Evolutionary conservation across 805 yeast species (phyloP).

Genomic region (Candida ovalis): DNA sequence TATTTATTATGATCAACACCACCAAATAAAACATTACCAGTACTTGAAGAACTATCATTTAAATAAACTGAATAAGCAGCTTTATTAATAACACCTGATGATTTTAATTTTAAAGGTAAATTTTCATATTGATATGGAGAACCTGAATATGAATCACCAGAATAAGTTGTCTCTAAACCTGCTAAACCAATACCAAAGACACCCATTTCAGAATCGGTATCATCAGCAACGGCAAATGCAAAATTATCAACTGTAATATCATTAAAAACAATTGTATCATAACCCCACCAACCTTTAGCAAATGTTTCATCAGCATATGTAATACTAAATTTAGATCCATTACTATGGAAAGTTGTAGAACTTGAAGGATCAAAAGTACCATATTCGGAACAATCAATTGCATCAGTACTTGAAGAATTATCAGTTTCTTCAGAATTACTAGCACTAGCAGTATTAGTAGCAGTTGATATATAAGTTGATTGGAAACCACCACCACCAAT

Average conservation of each 20-base stretch:
- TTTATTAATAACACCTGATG: conserved; percentile 52
- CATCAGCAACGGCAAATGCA: conserved; percentile 72
- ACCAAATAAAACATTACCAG: conserved; percentile 67
- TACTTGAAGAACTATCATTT: conserved; percentile 36
- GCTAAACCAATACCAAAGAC: conserved; percentile 72
- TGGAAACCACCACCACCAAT: neutral
- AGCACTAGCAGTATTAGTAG: neutral
- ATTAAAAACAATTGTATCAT: conserved; percentile 55
- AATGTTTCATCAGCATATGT: conserved; percentile 45
- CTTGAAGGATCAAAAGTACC: conserved; percentile 45
- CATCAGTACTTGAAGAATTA: conserved; percentile 8
- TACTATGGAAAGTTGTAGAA: conserved; percentile 38
- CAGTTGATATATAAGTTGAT: no score
- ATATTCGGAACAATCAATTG: conserved; percentile 38
- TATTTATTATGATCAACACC: conserved; percentile 66
- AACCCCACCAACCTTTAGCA: conserved; percentile 55
- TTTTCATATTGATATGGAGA: conserved; percentile 50
- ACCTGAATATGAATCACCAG: conserved; percentile 19
- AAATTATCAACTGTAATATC: conserved; percentile 44
- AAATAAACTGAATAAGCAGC: conserved; percentile 62
- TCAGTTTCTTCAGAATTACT: neutral
- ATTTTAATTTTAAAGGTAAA: conserved; percentile 58
- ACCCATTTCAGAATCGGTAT: conserved; percentile 60
- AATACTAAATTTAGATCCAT: conserved; percentile 40
- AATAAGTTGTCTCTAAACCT: conserved; percentile 62